phyloP scores from a whole-genome alignment of 768 basidiomycete species.

The Phylloporus arenicola region DNA sequence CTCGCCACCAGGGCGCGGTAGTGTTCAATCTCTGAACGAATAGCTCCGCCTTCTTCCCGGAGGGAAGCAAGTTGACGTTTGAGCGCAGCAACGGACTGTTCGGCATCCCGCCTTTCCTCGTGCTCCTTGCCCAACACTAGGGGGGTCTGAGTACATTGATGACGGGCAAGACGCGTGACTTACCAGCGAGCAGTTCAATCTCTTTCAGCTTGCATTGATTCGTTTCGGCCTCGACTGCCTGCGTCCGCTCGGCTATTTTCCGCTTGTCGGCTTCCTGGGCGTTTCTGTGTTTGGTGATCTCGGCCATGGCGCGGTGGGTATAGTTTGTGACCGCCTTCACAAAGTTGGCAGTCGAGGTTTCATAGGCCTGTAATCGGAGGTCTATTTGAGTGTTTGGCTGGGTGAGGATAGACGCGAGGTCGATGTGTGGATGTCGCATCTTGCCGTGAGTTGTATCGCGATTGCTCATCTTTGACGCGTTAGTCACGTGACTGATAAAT shows the following conservation, averaged over 20 bases:
- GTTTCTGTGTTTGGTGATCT: slow-evolving; percentile 63
- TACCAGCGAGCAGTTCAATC: slow-evolving; percentile 73
- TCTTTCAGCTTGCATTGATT: slow-evolving; percentile 73
- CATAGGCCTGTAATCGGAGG: slow-evolving; percentile 54
- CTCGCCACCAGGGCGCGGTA: slow-evolving; percentile 57
- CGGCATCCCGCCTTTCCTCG: slow-evolving; percentile 67
- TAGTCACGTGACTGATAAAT: slow-evolving; percentile 19
- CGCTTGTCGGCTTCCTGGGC: slow-evolving; percentile 60
- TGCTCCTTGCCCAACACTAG: slow-evolving; percentile 64
- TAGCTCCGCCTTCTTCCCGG: slow-evolving; percentile 50
- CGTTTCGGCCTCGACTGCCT: slow-evolving; percentile 62
- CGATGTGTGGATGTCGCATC: slow-evolving; percentile 46
- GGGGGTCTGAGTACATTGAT: not conserved
- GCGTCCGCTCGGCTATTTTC: slow-evolving; percentile 53
- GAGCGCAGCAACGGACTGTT: slow-evolving; percentile 52
- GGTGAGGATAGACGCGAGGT: slow-evolving; percentile 53
- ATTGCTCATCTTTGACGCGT: slow-evolving; percentile 4
- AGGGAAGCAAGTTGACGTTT: slow-evolving; percentile 63
- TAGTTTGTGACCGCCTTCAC: slow-evolving; percentile 67
- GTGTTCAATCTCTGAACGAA: slow-evolving; percentile 70
- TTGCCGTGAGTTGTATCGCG: too few species aligned
- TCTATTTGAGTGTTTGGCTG: slow-evolving; percentile 58
- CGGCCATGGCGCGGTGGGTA: slow-evolving; percentile 63
- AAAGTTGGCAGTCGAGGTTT: slow-evolving; percentile 65
- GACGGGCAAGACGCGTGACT: slow-evolving; percentile 17